Base-by-base conservation (phyloP, 2,329 filamentous ascomycete species). In the Annulohypoxylon truncatum region DNA sequence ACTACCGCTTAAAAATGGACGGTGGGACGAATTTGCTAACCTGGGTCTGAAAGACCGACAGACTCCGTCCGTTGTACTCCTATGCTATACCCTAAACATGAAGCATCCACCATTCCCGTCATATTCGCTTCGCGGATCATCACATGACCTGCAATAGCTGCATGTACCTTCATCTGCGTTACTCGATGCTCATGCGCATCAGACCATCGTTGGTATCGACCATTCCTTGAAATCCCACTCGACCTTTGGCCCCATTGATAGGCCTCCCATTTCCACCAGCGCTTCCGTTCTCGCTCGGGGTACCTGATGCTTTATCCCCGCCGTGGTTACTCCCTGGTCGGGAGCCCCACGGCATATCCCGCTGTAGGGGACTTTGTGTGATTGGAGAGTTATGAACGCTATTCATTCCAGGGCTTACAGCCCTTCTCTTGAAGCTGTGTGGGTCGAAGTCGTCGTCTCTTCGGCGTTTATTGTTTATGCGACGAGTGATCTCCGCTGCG, bases 111-210 rank as follows among this genome's bases (percentile, higher is more conserved):
- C 35, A 28, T 52, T 38, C 20, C 26, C 2, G n/a, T 46, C 35
- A 44, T 52, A 26, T 4, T n/a, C 56, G 7, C 40, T 28, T 52
- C 20, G 26, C 22, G 56, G 35, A 22, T 26, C 18, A 10, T 7
- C 52, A 54, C 24, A 29, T 9, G 51, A 7, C 18, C 18, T 5
- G 33, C 26, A 22, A 22, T 15, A 29, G 18, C 10, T 26, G 20
- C 20, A 2, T 24, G 5, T 26, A 35, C 22, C 4, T 12, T 18
- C 6, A 35, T 10, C 9, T 2, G 3, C n/a, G 8, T 18, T 82
- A 97, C 78, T 97, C 94, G 74, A 97, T 97, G 78, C 92, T 97
- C 92, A 98, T 96, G 74, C 95, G 94, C 91, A 97, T 97, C 70
- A 97, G 84, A 1, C 94, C 92, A 77, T 97, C 95, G 76, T 93